phyloP scores from a whole-genome alignment of 768 basidiomycete genomes.

The Mycena capillaripes region DNA sequence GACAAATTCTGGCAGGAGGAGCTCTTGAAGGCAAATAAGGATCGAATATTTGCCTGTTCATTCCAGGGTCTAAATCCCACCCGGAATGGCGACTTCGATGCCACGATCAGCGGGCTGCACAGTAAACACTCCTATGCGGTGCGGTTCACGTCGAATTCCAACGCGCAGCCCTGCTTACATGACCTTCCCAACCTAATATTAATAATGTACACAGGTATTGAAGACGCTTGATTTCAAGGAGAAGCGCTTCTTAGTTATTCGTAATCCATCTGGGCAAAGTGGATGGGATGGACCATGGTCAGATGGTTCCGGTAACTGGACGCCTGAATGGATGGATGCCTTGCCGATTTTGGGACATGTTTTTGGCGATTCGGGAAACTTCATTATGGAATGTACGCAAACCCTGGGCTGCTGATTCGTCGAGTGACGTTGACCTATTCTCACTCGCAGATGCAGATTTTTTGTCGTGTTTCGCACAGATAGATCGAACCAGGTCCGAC shows the following conservation, averaged over 20 bases:
- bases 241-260: constrained; percentile 46
- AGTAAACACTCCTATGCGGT: constrained; percentile 47
- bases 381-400: constrained; percentile 45
- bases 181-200: too few species aligned
- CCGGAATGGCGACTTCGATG: constrained; percentile 27
- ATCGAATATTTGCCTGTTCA: constrained; percentile 48
- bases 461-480: constrained; percentile 23
- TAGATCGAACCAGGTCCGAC: constrained; percentile 26
- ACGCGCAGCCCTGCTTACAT: too few species aligned
- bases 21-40: constrained; percentile 42
- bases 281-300: constrained; percentile 48
- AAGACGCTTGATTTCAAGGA: too few species aligned
- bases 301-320: constrained; percentile 50
- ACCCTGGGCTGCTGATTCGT: constrained; percentile 31
- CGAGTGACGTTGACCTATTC: constrained; percentile 37
- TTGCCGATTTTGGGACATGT: constrained; percentile 41
- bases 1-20: constrained; percentile 50
- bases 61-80: constrained; percentile 25
- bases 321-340: constrained; percentile 43
- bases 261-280: constrained; percentile 47
- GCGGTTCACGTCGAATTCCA: constrained; percentile 44
- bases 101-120: constrained; percentile 22
- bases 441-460: constrained; percentile 23
- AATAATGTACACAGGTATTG: constrained; percentile 40
- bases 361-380: constrained; percentile 49